These are phyloP conservation scores for Prunus fruticosa DNA, from an alignment of 306 rosid genomes.

Conservation along the genomic window DNA sequence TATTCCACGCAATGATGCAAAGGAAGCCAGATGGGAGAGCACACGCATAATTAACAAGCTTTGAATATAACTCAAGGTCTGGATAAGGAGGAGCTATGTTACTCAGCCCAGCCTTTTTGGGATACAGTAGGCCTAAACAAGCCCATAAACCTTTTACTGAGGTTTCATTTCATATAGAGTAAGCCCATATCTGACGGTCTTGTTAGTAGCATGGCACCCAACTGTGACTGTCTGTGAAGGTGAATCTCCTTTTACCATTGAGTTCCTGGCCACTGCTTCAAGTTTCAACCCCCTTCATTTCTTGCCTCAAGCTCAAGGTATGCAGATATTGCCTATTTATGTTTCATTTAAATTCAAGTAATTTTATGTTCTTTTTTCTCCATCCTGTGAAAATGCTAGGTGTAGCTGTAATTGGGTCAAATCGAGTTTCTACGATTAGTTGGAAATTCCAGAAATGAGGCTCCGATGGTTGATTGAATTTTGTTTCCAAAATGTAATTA, in stretches of 20 bases:
- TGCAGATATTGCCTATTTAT: neutral
- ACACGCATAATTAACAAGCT: too few relatives aligned
- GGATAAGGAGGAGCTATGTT: too few relatives aligned
- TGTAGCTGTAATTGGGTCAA: neutral
- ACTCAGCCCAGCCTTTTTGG: neutral
- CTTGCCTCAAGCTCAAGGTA: conserved; percentile 8
- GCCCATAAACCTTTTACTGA: neutral
- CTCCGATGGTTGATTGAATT: neutral
- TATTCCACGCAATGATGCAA: too few relatives aligned
- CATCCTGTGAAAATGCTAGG: neutral
- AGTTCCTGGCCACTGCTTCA: neutral
- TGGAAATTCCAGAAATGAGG: neutral
- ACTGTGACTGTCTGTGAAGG: too few relatives aligned
- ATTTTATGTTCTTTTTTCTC: neutral
- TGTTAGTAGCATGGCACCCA: neutral
- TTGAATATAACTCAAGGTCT: too few relatives aligned
- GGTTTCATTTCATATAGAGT: too few relatives aligned
- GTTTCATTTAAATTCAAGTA: neutral
- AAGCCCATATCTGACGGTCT: neutral
- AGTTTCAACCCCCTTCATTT: neutral
- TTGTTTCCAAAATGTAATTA: neutral
- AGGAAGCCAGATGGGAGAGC: too few relatives aligned
- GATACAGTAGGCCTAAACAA: too few relatives aligned
- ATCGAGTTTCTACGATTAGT: neutral
- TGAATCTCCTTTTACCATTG: neutral